phyloP scores from a whole-genome alignment of 78 protist genomes.

The Dictyostelium intermedium region DNA sequence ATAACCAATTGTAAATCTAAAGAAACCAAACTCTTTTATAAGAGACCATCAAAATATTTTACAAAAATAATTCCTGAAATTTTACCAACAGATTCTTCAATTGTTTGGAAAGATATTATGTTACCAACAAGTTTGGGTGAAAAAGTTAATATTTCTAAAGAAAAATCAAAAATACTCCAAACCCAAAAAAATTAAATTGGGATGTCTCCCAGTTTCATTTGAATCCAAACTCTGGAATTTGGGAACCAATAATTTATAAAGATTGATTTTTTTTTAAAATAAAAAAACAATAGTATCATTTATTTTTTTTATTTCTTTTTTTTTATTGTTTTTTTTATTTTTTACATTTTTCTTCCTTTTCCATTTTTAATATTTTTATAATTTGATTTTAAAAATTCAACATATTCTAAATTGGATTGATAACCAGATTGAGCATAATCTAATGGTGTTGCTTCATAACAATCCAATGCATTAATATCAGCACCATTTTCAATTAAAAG shows the following conservation, averaged over 20 bases:
- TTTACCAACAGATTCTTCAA: background rate
- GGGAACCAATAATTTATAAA: background rate
- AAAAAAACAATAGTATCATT: background rate
- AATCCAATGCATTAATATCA: slow-evolving; percentile 7
- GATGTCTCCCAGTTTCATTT: background rate
- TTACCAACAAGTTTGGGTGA: background rate
- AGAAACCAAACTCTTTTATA: background rate
- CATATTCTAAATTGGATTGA: background rate
- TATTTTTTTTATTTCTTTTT: background rate
- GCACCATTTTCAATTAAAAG: slow-evolving; percentile 27
- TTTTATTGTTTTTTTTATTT: background rate
- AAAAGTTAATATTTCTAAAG: background rate
- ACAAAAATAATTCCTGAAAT: background rate
- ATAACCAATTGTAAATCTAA: background rate
- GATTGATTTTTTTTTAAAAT: background rate
- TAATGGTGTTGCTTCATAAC: slow-evolving; percentile 20
- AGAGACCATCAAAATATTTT: background rate
- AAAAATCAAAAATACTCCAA: background rate
- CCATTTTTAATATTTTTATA: slow-evolving; percentile 24
- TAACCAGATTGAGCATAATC: slow-evolving; percentile 49
- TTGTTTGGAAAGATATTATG: background rate
- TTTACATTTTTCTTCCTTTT: slow-evolving; percentile 58
- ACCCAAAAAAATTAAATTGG: background rate
- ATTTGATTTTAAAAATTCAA: background rate
- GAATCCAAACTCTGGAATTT: background rate